Base-by-base conservation (phyloP, 768 basidiomycete genomes). In the Zangia roseola region DNA sequence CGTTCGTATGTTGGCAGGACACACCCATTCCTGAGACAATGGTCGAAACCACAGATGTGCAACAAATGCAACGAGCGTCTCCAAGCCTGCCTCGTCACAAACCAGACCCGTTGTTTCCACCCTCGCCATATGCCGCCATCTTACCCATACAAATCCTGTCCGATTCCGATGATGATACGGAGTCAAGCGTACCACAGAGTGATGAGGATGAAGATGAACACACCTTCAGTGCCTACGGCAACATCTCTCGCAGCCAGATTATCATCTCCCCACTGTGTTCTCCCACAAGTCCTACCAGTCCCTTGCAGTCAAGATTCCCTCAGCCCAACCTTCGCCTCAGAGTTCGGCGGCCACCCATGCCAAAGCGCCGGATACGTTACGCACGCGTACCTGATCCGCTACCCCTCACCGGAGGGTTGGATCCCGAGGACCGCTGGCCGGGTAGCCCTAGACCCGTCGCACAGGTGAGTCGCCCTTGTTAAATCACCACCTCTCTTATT, bases 171-270 rank as follows among this genome's bases (percentile, higher is more conserved):
- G n/a, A 20, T 2, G 43, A 54, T 20, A 14, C 39, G 10, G 7
- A 8, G 10, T 34, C 21, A 12, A 6, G 16, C 20, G 9, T 33
- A 19, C 23, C 36, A 36, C 42, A 39, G 5, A 26, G 21, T 17
- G 37, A 5, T 44, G 54, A 56, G 20, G 23, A 19, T 1, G 68
- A 75, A 9, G 69, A 74, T 16, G 69, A 72, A 48, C 56, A 78
- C 53, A 73, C 69, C 0, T 54, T 81, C 36, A 68, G 61, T 23
- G 73, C 67, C 12, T 79, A 67, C 34, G 77, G 79, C 8, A 75
- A 79, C 21, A 71, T 78, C 21, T 75, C 75, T 1, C 62, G 73
- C 1, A 59, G 70, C 20, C 71, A 74, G 37, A 54, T 65, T 21
- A 63, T 69, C 23, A 69, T 69, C 25, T 50, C 74, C 5, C 71